Base-by-base conservation (phyloP, 768 basidiomycete species). In the Chalciporus piperatus region DNA sequence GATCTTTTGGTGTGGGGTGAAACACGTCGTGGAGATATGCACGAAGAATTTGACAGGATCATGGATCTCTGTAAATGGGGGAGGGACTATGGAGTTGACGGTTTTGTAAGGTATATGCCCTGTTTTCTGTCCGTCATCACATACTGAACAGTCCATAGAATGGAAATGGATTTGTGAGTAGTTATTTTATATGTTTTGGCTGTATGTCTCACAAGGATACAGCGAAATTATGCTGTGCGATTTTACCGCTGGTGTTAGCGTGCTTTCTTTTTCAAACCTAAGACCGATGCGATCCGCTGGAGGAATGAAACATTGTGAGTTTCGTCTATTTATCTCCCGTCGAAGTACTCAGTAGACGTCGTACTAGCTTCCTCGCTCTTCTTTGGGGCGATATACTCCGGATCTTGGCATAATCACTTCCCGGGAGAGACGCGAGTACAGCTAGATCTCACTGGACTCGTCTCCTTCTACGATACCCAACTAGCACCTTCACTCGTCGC, bases 1-100 rank as follows among this genome's bases (percentile, higher is more conserved):
- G 79, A 80, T 48, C 59, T 79, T 16, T n/a, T 80, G 4, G 47
- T 57, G 19, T 81, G 76, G 76, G 76, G 76, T 1, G 42, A 57
- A 38, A 28, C 65, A 2, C 27, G 45, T 16, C 46, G 57, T 3
- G 60, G 59, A 23, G 47, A 45, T 58, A 41, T 62, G 6, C 43
- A 17, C 1, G 47, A 62, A 1, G 79, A 81, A 17, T 44, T 48
- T 17, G 47, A 64, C 39, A 69, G 77, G 38, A 68, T 80, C 2
- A 22, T 44, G 4, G 64, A 62, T 2, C 57, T 80, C 17, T 81
- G 79, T 58, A 49, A 67, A 5, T 79, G 78, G 75, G 79, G 75
- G 12, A 67, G 65, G 42, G 50, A 60, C 28, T 68, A 69, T 37
- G 66, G 59, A 6, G 38, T 82, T 3, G 78, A 81, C 61, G 80